Conservation (phyloP, 495 filamentous ascomycete genomes). For the Penicillium salamii region DNA sequence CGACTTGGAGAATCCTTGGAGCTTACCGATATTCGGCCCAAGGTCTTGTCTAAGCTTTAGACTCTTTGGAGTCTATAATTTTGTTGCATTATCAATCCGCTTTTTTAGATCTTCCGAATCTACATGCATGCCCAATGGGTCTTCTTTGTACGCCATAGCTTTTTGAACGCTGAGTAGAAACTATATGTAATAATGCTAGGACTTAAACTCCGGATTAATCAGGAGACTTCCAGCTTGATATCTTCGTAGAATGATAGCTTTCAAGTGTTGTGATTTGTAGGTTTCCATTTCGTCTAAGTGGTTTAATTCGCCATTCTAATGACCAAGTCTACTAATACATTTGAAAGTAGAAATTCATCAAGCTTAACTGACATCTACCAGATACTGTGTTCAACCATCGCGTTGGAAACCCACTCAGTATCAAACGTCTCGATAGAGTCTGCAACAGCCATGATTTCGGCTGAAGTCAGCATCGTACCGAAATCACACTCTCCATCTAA, state of each 20-base stretch:
- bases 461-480: slow-evolving; percentile 26
- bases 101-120: background rate
- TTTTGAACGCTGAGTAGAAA: too few relatives aligned
- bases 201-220: too few relatives aligned
- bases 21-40: slow-evolving; percentile 23
- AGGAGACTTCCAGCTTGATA: too few relatives aligned
- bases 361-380: slow-evolving; percentile 20
- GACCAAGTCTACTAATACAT: slow-evolving; percentile 1
- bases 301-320: too few relatives aligned
- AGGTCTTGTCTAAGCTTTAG: slow-evolving; percentile 28
- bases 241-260: too few relatives aligned
- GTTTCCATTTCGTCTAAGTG: too few relatives aligned
- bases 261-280: too few relatives aligned
- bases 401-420: slow-evolving; percentile 40
- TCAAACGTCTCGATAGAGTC: slow-evolving; percentile 39
- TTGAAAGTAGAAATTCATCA: background rate
- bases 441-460: slow-evolving; percentile 38
- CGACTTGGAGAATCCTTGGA: slow-evolving; percentile 35
- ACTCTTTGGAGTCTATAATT: background rate
- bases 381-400: slow-evolving; percentile 37
- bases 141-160: too few relatives aligned
- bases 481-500: slow-evolving; percentile 15
- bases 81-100: background rate
- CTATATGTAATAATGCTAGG: too few relatives aligned
- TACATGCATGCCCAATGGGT: too few relatives aligned